Percentiles rank a stretch among this genome's conserved stretches.
These are phyloP conservation scores for Arabidopsis lyrata DNA, from an alignment of 441 rosid species.

Conservation along the genomic window DNA sequence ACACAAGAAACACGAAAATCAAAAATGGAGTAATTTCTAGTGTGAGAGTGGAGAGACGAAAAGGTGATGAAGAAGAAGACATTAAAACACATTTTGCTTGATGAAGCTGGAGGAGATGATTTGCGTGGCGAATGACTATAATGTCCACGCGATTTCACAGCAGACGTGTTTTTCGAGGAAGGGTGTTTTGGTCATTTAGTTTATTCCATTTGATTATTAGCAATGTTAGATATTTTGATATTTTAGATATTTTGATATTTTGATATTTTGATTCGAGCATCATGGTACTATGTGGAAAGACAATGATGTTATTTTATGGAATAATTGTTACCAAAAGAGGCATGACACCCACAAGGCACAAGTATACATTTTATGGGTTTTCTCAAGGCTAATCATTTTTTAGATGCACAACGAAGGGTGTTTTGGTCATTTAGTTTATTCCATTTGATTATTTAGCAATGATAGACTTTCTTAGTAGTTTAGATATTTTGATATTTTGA, in stretches of 20 bases:
- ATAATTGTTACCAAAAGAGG: neutral
- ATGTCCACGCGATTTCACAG: neutral
- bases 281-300: neutral
- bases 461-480: neutral
- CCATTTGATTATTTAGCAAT: neutral
- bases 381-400: too few relatives aligned
- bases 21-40: neutral
- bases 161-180: neutral
- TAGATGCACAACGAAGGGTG: neutral
- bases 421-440: neutral
- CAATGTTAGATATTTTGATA: neutral
- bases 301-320: neutral
- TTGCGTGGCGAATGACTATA: constrained; percentile 18
- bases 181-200: constrained; percentile 5
- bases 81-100: neutral
- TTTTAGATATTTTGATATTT: neutral
- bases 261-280: neutral
- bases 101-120: neutral
- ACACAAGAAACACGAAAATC: neutral
- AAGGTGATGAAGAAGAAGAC: constrained; percentile 24
- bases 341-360: too few relatives aligned
- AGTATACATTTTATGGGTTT: too few relatives aligned
- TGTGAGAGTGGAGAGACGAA: constrained; percentile 14
- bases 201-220: neutral
- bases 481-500: neutral